A percentile compares a stretch with the other conserved stretches of the same genome.
Evolutionary conservation across 352 stramenopile species (phyloP).

Genomic region (Peronosclerospora sorghi): DNA sequence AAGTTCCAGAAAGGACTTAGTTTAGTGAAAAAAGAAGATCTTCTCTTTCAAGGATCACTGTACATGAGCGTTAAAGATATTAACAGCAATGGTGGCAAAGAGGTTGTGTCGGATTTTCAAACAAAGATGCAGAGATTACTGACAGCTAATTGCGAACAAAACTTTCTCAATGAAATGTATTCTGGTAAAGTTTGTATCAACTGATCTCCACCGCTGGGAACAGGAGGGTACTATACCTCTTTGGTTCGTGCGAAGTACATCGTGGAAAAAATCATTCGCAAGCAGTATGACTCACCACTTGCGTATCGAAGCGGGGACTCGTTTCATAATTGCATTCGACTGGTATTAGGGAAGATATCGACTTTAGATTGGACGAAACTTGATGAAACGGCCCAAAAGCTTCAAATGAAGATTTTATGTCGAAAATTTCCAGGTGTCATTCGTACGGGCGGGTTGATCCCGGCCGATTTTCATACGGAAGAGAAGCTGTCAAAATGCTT

Average conservation of each 20-base stretch:
- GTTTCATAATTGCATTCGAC: constrained; percentile 59
- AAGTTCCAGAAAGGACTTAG: constrained; percentile 59
- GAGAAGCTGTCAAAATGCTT: constrained; percentile 7
- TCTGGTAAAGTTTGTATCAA: constrained; percentile 44
- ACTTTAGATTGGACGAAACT: constrained; percentile 70
- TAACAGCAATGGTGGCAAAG: constrained; percentile 43
- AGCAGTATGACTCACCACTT: constrained; percentile 5
- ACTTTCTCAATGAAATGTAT: constrained; percentile 63
- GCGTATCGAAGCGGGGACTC: constrained; percentile 35
- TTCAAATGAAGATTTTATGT: constrained; percentile 22
- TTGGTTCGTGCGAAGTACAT: constrained; percentile 27
- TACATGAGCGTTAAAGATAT: constrained; percentile 74
- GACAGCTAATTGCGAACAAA: constrained; percentile 37
- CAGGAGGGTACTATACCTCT: constrained; percentile 51
- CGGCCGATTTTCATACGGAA: constrained; percentile 8
- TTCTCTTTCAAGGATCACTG: constrained; percentile 42
- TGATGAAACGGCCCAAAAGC: constrained; percentile 32
- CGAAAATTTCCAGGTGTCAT: constrained; percentile 18
- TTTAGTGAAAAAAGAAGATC: constrained; percentile 48
- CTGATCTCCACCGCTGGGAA: constrained; percentile 58
- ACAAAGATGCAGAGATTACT: constrained; percentile 37
- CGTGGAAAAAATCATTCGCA: constrained; percentile 21
- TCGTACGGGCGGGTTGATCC: constrained; percentile 20
- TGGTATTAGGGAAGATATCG: constrained; percentile 63
- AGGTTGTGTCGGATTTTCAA: constrained; percentile 39